Evolutionary conservation across 305 asterid species (phyloP).

Genomic region (Rubia peregrina): DNA sequence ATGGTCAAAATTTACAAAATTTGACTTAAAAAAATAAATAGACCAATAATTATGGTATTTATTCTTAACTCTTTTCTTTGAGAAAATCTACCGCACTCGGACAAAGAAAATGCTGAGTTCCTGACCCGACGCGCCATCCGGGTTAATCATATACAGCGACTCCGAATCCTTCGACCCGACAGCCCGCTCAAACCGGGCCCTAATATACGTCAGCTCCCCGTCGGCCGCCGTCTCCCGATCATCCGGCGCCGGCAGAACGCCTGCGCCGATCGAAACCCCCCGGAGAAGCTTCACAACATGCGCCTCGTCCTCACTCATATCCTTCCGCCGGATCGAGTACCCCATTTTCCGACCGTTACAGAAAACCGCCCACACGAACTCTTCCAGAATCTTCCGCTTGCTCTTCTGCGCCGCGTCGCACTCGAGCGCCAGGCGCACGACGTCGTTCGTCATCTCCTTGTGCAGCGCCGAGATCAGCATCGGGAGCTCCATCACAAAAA

Average conservation of each 20-base stretch:
- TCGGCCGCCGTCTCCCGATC: slow-evolving; percentile 28
- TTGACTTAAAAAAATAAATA: no score
- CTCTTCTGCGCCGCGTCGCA: slow-evolving; percentile 52
- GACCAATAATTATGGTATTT: no score
- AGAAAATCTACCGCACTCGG: slow-evolving; percentile 24
- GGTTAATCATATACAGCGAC: slow-evolving; percentile 82
- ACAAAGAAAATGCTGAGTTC: slow-evolving; percentile 83
- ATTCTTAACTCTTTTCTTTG: no score
- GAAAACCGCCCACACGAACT: slow-evolving; percentile 83
- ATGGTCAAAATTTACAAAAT: no score
- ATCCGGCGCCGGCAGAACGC: slow-evolving; percentile 59
- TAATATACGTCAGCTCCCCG: slow-evolving; percentile 69
- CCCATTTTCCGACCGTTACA: slow-evolving; percentile 78
- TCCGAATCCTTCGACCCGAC: slow-evolving; percentile 77
- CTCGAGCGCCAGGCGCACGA: slow-evolving; percentile 61
- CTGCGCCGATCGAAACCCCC: slow-evolving; percentile 95
- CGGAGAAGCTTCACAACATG: slow-evolving; percentile 66
- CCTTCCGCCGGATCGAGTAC: slow-evolving; percentile 56
- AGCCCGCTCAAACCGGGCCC: slow-evolving; percentile 75
- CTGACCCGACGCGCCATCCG: slow-evolving; percentile 79
- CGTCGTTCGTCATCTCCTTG: slow-evolving; percentile 74
- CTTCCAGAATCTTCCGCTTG: slow-evolving; percentile 63
- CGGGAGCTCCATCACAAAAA: slow-evolving; percentile 80
- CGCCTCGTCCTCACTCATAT: slow-evolving; percentile 66
- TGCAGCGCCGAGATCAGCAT: slow-evolving; percentile 57